Conservation (phyloP, 176 grass and related monocot genomes). For the Thinopyrum elongatum region DNA sequence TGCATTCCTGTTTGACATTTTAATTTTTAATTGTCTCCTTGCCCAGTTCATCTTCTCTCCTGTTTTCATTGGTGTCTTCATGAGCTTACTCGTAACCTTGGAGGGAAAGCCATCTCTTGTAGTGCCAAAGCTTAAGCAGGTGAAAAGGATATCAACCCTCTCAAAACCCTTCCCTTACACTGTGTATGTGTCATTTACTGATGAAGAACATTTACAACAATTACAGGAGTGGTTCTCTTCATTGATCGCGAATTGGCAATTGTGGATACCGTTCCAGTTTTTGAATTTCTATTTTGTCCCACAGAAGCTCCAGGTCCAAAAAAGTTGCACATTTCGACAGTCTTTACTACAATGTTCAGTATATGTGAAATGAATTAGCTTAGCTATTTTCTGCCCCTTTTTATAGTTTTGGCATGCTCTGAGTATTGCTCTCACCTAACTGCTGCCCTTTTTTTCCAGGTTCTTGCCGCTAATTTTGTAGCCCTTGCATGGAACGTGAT, state of each 20-base stretch:
- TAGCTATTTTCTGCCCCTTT: neutral
- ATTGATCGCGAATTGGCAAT: constrained; percentile 79
- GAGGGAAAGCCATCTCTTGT: constrained; percentile 79
- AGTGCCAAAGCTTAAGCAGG: constrained; percentile 89
- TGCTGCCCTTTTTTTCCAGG: neutral
- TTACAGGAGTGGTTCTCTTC: constrained; percentile 80
- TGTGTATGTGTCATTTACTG: neutral
- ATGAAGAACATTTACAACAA: neutral
- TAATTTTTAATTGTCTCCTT: neutral
- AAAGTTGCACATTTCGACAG: neutral
- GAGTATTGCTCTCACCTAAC: neutral
- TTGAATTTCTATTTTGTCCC: constrained; percentile 93
- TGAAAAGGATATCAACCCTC: constrained; percentile 32
- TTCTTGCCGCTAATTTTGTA: constrained; percentile 34
- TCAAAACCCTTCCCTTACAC: neutral
- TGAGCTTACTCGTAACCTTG: constrained; percentile 72
- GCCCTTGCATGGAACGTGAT: constrained; percentile 29
- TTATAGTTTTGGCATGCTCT: neutral
- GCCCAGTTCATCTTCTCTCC: constrained; percentile 85
- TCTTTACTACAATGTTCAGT: neutral
- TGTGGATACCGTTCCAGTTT: constrained; percentile 98
- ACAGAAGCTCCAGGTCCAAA: constrained; percentile 77
- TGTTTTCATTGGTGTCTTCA: constrained; percentile 84
- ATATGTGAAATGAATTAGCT: neutral
- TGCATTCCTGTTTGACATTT: constrained; percentile 9